These are phyloP conservation scores for Rhododendron williamsianum DNA, from an alignment of 148 eudicot species.

Conservation along the genomic window DNA sequence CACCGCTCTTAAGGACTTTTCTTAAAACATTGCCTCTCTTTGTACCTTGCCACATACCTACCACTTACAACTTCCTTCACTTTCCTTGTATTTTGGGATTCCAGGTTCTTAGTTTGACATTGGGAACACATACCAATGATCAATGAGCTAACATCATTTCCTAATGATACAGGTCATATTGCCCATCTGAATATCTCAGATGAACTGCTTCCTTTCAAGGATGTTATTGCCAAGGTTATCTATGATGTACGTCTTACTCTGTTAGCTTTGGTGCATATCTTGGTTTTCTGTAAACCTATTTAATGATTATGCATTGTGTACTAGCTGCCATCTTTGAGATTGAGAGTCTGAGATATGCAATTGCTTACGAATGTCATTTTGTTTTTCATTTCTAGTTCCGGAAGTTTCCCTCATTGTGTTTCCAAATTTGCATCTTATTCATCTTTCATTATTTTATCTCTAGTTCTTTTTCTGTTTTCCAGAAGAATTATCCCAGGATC, in stretches of 20 bases:
- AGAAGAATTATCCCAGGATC: slow-evolving; percentile 93
- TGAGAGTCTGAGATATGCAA: neutral
- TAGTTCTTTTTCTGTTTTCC: slow-evolving; percentile 16
- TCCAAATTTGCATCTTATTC: neutral
- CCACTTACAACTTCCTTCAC: slow-evolving; percentile 5
- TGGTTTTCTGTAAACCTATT: neutral
- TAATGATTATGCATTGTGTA: neutral
- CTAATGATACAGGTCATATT: slow-evolving; percentile 75
- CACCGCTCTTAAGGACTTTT: too few relatives aligned
- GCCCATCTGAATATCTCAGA: slow-evolving; percentile 94
- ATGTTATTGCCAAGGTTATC: slow-evolving; percentile 81
- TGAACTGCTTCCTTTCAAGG: slow-evolving; percentile 85
- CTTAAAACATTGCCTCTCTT: neutral
- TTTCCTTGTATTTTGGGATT: neutral
- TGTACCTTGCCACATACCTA: neutral
- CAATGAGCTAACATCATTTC: slow-evolving; percentile 20
- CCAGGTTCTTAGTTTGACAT: neutral
- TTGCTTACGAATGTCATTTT: neutral
- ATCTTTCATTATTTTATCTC: slow-evolving; percentile 13
- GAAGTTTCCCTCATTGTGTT: neutral
- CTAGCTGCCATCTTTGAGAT: neutral
- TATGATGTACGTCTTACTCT: slow-evolving; percentile 67
- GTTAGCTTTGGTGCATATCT: neutral
- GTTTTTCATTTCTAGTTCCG: neutral
- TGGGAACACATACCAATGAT: slow-evolving; percentile 11